These are phyloP conservation scores for Cystobasidium onofrii DNA, from an alignment of 768 basidiomycete genomes.

Conservation along the genomic window DNA sequence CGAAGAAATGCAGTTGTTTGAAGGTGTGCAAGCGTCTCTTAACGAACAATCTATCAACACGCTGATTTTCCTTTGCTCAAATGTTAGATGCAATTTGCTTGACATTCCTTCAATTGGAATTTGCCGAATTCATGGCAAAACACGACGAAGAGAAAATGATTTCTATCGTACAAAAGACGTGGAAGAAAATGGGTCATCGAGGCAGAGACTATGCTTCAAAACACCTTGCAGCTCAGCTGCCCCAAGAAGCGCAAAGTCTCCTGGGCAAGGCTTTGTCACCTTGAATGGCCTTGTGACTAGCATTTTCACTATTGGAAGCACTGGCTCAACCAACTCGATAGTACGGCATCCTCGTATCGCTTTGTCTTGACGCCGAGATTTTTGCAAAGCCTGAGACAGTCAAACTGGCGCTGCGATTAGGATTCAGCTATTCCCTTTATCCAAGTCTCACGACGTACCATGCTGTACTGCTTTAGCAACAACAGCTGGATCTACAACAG, in stretches of 20 bases:
- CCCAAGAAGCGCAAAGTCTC: conserved; percentile 1
- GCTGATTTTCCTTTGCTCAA: neutral
- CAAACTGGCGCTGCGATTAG: too few species aligned
- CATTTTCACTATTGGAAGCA: neutral
- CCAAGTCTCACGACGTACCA: too few species aligned
- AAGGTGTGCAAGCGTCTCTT: neutral
- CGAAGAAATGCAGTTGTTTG: conserved; percentile 29
- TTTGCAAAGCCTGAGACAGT: too few species aligned
- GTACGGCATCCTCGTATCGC: too few species aligned
- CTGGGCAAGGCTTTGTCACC: neutral
- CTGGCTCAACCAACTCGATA: neutral
- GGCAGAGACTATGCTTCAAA: conserved; percentile 2
- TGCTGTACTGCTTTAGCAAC: too few species aligned
- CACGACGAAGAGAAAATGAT: conserved; percentile 27
- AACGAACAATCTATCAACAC: neutral
- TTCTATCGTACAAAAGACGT: conserved; percentile 28
- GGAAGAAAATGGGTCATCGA: conserved; percentile 29
- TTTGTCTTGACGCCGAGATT: too few species aligned
- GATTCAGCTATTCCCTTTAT: too few species aligned
- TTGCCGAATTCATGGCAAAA: conserved; percentile 23
- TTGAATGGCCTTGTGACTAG: neutral
- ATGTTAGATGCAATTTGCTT: conserved; percentile 17
- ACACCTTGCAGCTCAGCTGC: conserved; percentile 11
- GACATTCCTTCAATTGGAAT: conserved; percentile 27
- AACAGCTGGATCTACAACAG: too few species aligned